Evolutionary conservation across 2,329 filamentous ascomycete species (phyloP).

Genomic region (Fusarium nisikadoi): DNA sequence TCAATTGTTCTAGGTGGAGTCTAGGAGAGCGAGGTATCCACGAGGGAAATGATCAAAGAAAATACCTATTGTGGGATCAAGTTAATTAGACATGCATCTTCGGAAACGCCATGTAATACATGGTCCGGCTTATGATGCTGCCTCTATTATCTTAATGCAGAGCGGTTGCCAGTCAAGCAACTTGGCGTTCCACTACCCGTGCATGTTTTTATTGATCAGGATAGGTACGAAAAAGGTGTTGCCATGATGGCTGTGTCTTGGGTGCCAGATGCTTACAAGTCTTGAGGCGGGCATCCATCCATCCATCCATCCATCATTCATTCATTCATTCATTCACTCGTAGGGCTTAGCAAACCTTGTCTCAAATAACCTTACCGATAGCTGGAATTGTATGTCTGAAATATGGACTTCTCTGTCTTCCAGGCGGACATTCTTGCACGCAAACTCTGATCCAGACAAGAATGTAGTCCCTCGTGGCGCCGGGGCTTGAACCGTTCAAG

Average conservation of each 20-base stretch:
- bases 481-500: slow-evolving; percentile 36
- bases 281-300: not conserved
- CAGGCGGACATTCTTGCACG: not conserved
- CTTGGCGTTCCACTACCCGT: not conserved
- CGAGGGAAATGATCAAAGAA: slow-evolving; percentile 22
- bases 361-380: slow-evolving; percentile 3
- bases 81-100: slow-evolving; percentile 9
- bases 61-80: not conserved
- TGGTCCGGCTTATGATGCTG: not conserved
- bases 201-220: not conserved
- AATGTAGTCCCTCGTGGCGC: slow-evolving; percentile 33
- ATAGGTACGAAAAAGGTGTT: slow-evolving; percentile 15
- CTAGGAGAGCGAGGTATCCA: slow-evolving; percentile 1
- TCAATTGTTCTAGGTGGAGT: slow-evolving; percentile 13
- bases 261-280: not conserved
- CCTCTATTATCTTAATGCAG: not conserved
- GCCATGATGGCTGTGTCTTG: slow-evolving; percentile 6
- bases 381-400: slow-evolving; percentile 7
- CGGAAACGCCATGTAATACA: slow-evolving; percentile 5
- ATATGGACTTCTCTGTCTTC: slow-evolving; percentile 3
- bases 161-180: not conserved
- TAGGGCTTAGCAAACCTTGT: slow-evolving; percentile 19
- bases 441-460: slow-evolving; percentile 10
- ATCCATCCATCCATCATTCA: slow-evolving; percentile 16
- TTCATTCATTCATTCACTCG: slow-evolving; percentile 1